Percentiles rank a stretch among this genome's conserved stretches.
Evolutionary conservation across 2,329 filamentous ascomycete species (phyloP).

Genomic region (Fusarium sp.): DNA sequence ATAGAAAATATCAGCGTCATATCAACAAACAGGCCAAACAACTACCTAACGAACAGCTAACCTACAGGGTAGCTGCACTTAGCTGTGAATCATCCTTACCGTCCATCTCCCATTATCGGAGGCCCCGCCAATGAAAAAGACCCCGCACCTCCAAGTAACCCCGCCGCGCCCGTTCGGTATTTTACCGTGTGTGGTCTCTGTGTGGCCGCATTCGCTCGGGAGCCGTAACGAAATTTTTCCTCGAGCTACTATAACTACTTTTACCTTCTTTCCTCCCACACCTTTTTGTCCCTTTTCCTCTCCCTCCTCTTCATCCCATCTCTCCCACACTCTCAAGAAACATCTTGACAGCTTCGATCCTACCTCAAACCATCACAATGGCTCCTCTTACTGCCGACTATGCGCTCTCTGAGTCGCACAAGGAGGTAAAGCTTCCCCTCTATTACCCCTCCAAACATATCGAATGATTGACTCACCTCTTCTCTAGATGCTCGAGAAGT

Average conservation of each 20-base stretch:
- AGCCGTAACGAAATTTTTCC: constrained; percentile 34
- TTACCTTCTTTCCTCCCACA: constrained; percentile 33
- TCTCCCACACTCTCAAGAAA: constrained; percentile 18
- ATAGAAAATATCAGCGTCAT: neutral
- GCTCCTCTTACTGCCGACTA: constrained; percentile 56
- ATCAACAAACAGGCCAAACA: neutral
- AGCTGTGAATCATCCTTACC: neutral
- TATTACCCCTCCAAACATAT: constrained; percentile 34
- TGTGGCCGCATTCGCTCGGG: constrained; percentile 21
- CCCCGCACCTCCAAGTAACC: constrained; percentile 40
- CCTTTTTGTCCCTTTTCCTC: constrained; percentile 18
- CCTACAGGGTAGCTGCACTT: constrained; percentile 24
- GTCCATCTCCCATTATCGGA: constrained; percentile 32
- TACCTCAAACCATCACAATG: constrained; percentile 47
- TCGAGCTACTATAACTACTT: constrained; percentile 20
- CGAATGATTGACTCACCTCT: constrained; percentile 27
- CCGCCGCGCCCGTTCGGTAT: constrained; percentile 22
- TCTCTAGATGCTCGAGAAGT: constrained; percentile 89
- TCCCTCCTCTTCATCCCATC: constrained; percentile 6
- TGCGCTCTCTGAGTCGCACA: constrained; percentile 62
- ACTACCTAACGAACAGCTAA: neutral
- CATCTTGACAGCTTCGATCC: constrained; percentile 11
- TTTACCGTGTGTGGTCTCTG: constrained; percentile 24
- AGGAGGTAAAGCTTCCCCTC: constrained; percentile 55
- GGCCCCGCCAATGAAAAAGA: constrained; percentile 35